A percentile compares a stretch with the other conserved stretches of the same genome.
phyloP scores from a whole-genome alignment of 2,329 filamentous ascomycete genomes.

The Westerdykella sp. region DNA sequence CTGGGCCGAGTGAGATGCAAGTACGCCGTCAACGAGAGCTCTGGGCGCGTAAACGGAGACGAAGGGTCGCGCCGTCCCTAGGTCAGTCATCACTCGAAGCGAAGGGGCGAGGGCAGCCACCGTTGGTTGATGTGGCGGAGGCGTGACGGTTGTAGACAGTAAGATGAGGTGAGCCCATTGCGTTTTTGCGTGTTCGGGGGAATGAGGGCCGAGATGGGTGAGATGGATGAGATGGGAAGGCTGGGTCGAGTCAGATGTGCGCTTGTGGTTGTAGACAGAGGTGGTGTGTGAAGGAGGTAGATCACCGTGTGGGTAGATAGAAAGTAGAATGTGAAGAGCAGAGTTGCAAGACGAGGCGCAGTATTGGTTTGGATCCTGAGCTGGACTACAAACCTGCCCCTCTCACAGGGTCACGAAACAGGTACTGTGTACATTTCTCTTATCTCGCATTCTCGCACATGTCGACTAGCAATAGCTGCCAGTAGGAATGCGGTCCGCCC shows the following conservation, averaged over 20 bases:
- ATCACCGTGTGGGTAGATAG: background rate
- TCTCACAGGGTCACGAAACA: no score
- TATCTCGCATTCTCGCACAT: no score
- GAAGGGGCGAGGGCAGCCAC: background rate
- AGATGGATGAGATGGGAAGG: background rate
- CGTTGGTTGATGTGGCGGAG: no score
- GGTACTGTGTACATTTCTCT: no score
- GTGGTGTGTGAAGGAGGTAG: background rate
- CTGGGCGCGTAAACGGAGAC: no score
- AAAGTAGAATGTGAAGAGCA: background rate
- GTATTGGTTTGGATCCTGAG: background rate
- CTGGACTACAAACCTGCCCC: no score
- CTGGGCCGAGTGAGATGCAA: no score
- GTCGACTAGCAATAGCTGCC: no score
- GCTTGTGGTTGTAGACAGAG: background rate
- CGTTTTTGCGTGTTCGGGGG: background rate
- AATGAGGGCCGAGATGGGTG: slow-evolving; percentile 5
- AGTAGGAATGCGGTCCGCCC: no score
- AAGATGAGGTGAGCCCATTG: background rate
- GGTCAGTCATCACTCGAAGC: no score
- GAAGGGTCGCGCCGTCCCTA: no score
- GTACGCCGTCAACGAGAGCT: no score
- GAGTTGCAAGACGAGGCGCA: background rate
- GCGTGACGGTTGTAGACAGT: background rate
- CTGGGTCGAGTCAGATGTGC: background rate